These are phyloP conservation scores for Fusarium marasasianum DNA, from an alignment of 2,329 filamentous ascomycete genomes.

Conservation along the genomic window DNA sequence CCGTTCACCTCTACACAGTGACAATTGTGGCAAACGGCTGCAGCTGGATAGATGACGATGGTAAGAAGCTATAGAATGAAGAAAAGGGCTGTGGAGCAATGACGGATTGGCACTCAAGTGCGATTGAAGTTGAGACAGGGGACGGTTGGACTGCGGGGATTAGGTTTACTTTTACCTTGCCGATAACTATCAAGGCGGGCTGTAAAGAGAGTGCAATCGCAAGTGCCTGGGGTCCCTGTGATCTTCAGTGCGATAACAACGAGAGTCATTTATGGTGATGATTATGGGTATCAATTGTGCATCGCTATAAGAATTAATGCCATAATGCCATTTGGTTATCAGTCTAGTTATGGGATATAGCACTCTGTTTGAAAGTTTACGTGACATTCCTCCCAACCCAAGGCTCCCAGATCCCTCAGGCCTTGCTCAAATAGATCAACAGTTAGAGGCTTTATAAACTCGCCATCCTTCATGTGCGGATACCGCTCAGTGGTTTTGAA, in stretches of 20 bases:
- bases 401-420: not conserved
- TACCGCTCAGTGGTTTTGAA: not conserved
- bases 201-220: not conserved
- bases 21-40: not conserved
- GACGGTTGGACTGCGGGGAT: not conserved
- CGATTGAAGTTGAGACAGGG: not conserved
- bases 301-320: not conserved
- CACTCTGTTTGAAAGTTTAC: fast-evolving
- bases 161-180: not conserved
- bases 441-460: not conserved
- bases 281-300: fast-evolving
- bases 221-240: not conserved
- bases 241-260: not conserved
- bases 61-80: not conserved
- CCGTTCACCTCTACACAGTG: not conserved
- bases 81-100: not conserved
- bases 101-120: not conserved
- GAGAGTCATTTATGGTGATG: not conserved
- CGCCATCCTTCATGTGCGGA: not conserved
- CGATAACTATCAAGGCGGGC: not conserved
- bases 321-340: not conserved
- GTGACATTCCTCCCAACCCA: not conserved
- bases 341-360: not conserved
- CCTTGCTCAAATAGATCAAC: not conserved
- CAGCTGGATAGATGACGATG: not conserved